Evolutionary conservation across 352 stramenopile genomes (phyloP), one percentile per base, ranked within the genome.

Genomic region (Peronosclerospora sorghi): DNA sequence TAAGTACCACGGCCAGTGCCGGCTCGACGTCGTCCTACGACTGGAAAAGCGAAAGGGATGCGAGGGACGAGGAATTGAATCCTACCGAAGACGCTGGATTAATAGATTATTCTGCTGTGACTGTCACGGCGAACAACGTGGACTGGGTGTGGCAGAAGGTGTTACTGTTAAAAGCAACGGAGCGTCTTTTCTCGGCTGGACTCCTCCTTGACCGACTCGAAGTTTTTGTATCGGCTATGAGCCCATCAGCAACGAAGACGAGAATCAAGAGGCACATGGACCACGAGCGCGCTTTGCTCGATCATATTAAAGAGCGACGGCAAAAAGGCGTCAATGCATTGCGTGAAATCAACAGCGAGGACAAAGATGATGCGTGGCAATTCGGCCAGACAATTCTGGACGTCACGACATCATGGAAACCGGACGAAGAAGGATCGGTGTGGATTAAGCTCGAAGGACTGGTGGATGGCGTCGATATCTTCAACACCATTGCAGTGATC

Each of bases 371-470:
- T 8, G 45, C 62, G 15, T 91, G 78, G 78, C 64, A 80, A 26
- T 85, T 87, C 50, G 78, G 63, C 0, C 78, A 91, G 35, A 74
- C 63, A 14, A 80, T 85, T 51, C 66, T 86, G 44, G 78, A 73
- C 1, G 72, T 91, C 0, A 83, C 75, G 1, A 91, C 78, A 0
- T 70, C 82, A 19, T 91, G 74, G 73, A 91, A 91, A 30, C 69
- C 75, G 2, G 78, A 73, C 4, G 59, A 71, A 0, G 62, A 86
- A 19, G 78, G 74, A 1, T 88, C 78, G 0, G 59, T 88, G 12
- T 91, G 78, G 75, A 65, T 91, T 34, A 91, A 91, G 26, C 54
- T 91, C 1, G 75, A 91, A 39, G 75, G 75, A 5, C 51, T 81
- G 8, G 66, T 85, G 6, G 75, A 91, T 48, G 73, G 70, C 7